Percentiles rank a stretch among this genome's conserved stretches.
Evolutionary conservation across 140 eudicot species (phyloP).

Genomic region (Erigeron philadelphicus): DNA sequence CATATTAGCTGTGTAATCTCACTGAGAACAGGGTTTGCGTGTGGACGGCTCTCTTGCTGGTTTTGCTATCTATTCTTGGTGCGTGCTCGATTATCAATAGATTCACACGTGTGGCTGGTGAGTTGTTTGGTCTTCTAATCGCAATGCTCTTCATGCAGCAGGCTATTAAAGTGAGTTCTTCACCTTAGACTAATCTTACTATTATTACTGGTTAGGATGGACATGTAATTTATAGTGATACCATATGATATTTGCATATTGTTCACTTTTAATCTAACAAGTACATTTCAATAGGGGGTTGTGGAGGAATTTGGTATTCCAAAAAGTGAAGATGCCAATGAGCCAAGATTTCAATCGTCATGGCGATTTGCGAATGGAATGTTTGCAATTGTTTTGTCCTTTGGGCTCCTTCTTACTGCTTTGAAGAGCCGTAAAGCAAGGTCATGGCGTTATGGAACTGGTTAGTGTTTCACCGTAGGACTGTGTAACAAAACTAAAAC

Average conservation of each 20-base stretch:
- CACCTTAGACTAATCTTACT: neutral
- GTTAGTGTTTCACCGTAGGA: constrained; percentile 29
- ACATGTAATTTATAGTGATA: neutral
- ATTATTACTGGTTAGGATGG: constrained; percentile 11
- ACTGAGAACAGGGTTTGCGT: constrained; percentile 75
- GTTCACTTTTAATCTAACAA: constrained; percentile 5
- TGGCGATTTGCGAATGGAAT: constrained; percentile 99
- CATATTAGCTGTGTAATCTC: constrained; percentile 20
- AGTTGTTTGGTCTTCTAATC: constrained; percentile 84
- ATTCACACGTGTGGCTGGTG: constrained; percentile 94
- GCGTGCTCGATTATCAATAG: constrained; percentile 95
- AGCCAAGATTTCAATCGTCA: constrained; percentile 62
- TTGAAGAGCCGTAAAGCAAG: constrained; percentile 92
- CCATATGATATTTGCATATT: neutral
- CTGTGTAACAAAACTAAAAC: neutral
- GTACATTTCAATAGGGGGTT: constrained; percentile 51
- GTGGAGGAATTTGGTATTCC: constrained; percentile 96
- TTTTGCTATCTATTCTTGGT: constrained; percentile 80
- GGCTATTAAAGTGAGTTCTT: constrained; percentile 75
- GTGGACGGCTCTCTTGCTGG: constrained; percentile 93
- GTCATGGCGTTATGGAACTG: constrained; percentile 96
- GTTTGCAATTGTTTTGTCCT: constrained; percentile 90
- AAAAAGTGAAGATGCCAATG: constrained; percentile 56
- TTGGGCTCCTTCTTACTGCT: constrained; percentile 89
- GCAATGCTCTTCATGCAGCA: constrained; percentile 99